These are phyloP conservation scores for Exophiala aquamarina DNA, from an alignment of 2,329 filamentous ascomycete species.

Conservation along the genomic window DNA sequence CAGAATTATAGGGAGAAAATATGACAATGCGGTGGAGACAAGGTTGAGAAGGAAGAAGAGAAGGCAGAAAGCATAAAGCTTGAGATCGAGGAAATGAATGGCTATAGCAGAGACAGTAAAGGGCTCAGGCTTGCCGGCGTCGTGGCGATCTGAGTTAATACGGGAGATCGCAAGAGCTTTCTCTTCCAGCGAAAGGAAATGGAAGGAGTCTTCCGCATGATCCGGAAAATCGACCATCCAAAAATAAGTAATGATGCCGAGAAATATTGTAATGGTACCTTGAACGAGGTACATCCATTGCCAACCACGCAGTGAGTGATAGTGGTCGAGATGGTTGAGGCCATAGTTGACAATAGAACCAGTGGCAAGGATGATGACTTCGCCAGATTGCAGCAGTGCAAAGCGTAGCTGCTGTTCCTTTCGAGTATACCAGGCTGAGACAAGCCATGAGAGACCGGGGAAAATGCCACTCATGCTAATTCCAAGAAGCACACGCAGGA, in stretches of 20 bases:
- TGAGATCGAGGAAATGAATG: constrained; percentile 58
- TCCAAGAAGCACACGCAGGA: constrained; percentile 63
- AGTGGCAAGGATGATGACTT: constrained; percentile 63
- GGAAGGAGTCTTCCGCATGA: constrained; percentile 55
- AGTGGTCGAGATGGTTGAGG: constrained; percentile 59
- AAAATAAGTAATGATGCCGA: constrained; percentile 64
- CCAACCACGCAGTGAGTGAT: constrained; percentile 60
- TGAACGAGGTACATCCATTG: constrained; percentile 70
- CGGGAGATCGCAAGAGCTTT: constrained; percentile 56
- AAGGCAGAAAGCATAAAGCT: constrained; percentile 22
- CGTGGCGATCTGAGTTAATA: constrained; percentile 62
- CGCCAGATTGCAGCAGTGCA: constrained; percentile 22
- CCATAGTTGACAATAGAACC: constrained; percentile 68
- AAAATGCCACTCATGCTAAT: constrained; percentile 57
- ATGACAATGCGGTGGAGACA: constrained; percentile 64
- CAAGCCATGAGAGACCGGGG: constrained; percentile 45
- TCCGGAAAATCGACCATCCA: constrained; percentile 73
- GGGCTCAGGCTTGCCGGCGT: constrained; percentile 53
- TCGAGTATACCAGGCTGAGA: constrained; percentile 62
- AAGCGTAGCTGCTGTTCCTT: constrained; percentile 22
- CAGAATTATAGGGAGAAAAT: constrained; percentile 62
- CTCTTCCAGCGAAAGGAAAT: constrained; percentile 59
- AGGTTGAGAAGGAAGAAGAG: constrained; percentile 65
- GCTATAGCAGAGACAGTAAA: constrained; percentile 60
- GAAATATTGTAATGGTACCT: constrained; percentile 58